Percentiles rank a stretch among this genome's conserved stretches.
These are phyloP conservation scores for Eimeria tenella DNA, from an alignment of 169 alveolate species.

Conservation along the genomic window DNA sequence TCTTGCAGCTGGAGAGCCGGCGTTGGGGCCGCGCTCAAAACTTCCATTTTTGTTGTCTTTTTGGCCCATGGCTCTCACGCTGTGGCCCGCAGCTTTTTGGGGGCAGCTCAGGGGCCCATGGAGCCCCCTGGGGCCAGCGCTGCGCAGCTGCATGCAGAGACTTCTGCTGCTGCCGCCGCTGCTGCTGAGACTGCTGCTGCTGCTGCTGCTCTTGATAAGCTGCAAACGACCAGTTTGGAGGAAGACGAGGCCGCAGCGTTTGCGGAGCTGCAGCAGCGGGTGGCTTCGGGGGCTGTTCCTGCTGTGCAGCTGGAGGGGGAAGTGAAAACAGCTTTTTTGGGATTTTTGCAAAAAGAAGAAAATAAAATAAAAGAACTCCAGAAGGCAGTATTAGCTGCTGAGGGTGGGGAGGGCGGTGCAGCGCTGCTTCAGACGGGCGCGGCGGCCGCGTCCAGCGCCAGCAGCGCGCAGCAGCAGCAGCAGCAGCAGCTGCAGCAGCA, in stretches of 20 bases:
- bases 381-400: not conserved
- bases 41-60: not conserved
- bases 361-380: not conserved
- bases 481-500: not conserved
- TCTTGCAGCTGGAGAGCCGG: no score
- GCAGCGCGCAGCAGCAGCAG: not conserved
- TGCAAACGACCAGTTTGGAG: not conserved
- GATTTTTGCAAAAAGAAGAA: not conserved
- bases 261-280: not conserved
- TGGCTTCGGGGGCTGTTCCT: not conserved
- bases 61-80: constrained; percentile 9
- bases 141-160: not conserved
- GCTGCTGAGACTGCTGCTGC: not conserved
- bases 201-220: not conserved
- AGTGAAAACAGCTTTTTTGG: not conserved
- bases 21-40: no score
- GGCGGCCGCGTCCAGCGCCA: no score
- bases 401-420: not conserved
- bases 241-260: not conserved
- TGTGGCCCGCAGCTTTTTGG: not conserved
- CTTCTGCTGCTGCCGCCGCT: not conserved
- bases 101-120: not conserved
- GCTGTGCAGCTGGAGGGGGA: not conserved
- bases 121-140: not conserved
- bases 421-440: no score